These are phyloP conservation scores for Astrephomene gubernaculifera DNA, from an alignment of 139 green algal species.

Conservation along the genomic window DNA sequence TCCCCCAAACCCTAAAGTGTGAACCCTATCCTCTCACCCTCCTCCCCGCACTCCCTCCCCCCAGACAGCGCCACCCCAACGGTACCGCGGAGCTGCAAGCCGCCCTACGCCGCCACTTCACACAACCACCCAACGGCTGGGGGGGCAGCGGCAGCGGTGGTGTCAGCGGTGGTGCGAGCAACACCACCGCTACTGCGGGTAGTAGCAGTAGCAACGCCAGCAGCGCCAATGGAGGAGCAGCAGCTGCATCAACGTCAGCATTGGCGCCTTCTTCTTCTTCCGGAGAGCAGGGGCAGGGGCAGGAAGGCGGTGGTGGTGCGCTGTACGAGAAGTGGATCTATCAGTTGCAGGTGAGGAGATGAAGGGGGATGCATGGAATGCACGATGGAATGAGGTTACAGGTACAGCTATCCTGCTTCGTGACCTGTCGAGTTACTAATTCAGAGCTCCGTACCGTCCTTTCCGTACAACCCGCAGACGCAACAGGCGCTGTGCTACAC, in stretches of 20 bases:
- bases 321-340: conserved; percentile 67
- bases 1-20: no score
- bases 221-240: no score
- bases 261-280: no score
- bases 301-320: no score
- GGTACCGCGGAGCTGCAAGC: conserved; percentile 70
- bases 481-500: conserved; percentile 83
- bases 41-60: background rate
- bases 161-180: background rate
- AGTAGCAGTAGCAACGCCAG: no score
- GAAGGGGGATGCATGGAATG: no score
- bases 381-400: no score
- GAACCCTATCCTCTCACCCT: background rate
- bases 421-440: no score
- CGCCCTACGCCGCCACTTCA: conserved; percentile 75
- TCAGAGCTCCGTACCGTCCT: background rate
- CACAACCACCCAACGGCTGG: conserved; percentile 21
- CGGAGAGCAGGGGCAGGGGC: no score
- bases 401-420: no score
- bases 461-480: conserved; percentile 39
- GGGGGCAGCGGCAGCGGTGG: background rate
- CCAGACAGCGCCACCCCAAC: conserved; percentile 77
- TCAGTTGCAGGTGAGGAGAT: conserved; percentile 61
- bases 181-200: no score
- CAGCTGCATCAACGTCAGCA: no score